phyloP scores from a whole-genome alignment of 2,329 filamentous ascomycete genomes.

The Cytospora schulzeri region DNA sequence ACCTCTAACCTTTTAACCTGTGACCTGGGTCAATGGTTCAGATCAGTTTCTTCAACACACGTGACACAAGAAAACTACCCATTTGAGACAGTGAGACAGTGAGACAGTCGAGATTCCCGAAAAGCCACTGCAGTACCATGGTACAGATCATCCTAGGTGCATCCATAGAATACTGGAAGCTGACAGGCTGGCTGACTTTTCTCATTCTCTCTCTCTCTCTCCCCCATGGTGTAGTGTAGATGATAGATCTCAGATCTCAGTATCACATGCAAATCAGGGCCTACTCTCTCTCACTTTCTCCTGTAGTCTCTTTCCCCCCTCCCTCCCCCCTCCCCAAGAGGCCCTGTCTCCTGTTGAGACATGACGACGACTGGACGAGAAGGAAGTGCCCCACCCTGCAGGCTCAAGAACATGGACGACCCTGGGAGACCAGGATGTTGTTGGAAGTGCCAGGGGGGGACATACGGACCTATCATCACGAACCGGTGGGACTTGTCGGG shows the following conservation, averaged over 20 bases:
- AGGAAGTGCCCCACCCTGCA: no score
- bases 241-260: background rate
- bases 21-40: no score
- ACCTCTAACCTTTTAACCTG: no score
- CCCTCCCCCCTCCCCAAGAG: no score
- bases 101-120: background rate
- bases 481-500: background rate
- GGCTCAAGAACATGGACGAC: no score
- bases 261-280: background rate
- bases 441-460: background rate
- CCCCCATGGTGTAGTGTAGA: background rate
- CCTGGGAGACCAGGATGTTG: background rate
- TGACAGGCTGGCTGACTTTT: background rate
- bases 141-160: background rate
- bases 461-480: background rate
- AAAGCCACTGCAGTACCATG: background rate
- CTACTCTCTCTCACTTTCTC: no score
- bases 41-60: background rate
- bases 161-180: no score
- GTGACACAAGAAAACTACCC: background rate
- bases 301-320: no score
- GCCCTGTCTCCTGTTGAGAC: no score
- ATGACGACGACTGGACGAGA: no score
- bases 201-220: background rate
- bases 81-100: background rate